These are phyloP conservation scores for Coemansia brasiliensis DNA, from an alignment of 192 early-diverging fungal species.

Conservation along the genomic window DNA sequence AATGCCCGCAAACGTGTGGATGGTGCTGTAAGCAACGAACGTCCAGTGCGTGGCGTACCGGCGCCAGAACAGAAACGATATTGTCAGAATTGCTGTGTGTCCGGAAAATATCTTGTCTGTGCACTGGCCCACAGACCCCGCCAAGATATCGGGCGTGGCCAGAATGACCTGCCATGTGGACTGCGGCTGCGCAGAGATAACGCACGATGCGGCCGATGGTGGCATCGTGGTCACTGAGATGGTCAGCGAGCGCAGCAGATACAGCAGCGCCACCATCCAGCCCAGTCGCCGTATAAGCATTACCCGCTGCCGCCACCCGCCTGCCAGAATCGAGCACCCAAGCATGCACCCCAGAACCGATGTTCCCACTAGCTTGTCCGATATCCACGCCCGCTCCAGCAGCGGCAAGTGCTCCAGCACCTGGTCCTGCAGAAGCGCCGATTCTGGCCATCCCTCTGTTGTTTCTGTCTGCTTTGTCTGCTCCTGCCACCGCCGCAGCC, in stretches of 20 bases:
- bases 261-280: conserved; percentile 59
- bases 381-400: conserved; percentile 46
- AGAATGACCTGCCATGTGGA: conserved; percentile 47
- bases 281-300: conserved; percentile 57
- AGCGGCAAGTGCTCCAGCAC: conserved; percentile 55
- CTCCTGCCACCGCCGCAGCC: conserved; percentile 21
- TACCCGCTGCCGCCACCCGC: conserved; percentile 56
- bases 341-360: conserved; percentile 50
- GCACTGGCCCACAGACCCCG: conserved; percentile 56
- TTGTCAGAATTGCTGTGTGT: conserved; percentile 60
- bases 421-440: conserved; percentile 50
- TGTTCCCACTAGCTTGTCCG: conserved; percentile 56
- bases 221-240: conserved; percentile 61
- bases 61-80: conserved; percentile 59
- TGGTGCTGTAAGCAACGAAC: conserved; percentile 40
- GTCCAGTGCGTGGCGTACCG: conserved; percentile 55
- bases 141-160: conserved; percentile 52
- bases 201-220: conserved; percentile 47
- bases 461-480: background rate
- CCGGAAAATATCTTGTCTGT: conserved; percentile 68
- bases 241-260: conserved; percentile 58
- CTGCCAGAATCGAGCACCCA: conserved; percentile 38
- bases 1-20: conserved; percentile 46
- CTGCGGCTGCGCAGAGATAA: conserved; percentile 39
- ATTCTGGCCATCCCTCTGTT: conserved; percentile 20